These are phyloP conservation scores for Aegilops bicornis DNA, from an alignment of 176 grass and related monocot genomes.

Conservation along the genomic window DNA sequence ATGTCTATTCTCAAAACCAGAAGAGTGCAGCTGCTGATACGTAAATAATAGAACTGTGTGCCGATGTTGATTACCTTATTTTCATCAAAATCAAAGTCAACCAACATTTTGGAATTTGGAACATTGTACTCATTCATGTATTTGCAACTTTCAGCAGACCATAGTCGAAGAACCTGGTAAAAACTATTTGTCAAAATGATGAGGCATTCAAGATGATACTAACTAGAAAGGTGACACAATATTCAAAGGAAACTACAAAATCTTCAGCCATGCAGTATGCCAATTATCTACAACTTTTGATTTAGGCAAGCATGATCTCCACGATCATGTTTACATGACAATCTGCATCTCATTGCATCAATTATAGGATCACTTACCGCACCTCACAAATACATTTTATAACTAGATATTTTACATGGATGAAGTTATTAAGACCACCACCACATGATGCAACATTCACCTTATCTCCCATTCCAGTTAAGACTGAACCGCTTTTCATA, in stretches of 20 bases:
- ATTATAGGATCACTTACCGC: background rate
- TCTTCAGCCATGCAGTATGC: background rate
- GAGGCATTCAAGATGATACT: background rate
- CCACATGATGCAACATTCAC: slow-evolving; percentile 31
- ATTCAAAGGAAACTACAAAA: background rate
- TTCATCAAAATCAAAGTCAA: slow-evolving; percentile 95
- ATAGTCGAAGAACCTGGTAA: slow-evolving; percentile 65
- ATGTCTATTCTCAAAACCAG: slow-evolving; percentile 6
- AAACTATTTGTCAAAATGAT: slow-evolving; percentile 5
- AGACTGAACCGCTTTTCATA: slow-evolving; percentile 78
- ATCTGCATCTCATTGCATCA: background rate
- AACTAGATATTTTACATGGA: background rate
- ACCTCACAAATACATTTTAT: background rate
- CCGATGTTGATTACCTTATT: slow-evolving; percentile 67
- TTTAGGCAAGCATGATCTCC: background rate
- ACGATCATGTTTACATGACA: background rate
- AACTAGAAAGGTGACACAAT: background rate
- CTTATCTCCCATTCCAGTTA: slow-evolving; percentile 87
- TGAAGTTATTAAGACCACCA: slow-evolving; percentile 15
- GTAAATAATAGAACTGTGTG: background rate
- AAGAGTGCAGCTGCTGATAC: background rate
- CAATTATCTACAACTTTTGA: background rate
- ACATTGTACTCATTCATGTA: slow-evolving; percentile 73
- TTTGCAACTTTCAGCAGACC: slow-evolving; percentile 87
- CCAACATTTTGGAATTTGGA: slow-evolving; percentile 53